These are phyloP conservation scores for Cyberlindnera euphorbiiphila DNA, from an alignment of 805 yeast species.

Conservation along the genomic window DNA sequence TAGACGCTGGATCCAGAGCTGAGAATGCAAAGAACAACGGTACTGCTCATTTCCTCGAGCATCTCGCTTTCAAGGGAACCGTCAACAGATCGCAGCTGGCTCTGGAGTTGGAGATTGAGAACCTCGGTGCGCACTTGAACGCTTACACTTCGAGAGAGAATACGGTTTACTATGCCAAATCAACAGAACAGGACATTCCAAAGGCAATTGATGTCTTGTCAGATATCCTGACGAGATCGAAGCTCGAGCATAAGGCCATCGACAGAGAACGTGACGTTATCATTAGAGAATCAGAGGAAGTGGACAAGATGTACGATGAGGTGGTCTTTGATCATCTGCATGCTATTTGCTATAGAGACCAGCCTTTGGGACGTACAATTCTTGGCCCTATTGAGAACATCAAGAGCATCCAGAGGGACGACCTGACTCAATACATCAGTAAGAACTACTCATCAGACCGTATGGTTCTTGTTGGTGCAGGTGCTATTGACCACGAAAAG, in stretches of 20 bases:
- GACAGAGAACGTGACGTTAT: conserved; percentile 97
- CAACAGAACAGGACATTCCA: conserved; percentile 76
- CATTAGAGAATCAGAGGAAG: conserved; percentile 94
- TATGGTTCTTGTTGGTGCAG: conserved; percentile 97
- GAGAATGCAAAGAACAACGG: conserved; percentile 84
- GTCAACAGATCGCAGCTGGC: conserved; percentile 70
- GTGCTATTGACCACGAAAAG: conserved; percentile 85
- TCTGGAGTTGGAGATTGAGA: conserved; percentile 90
- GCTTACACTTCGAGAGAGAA: conserved; percentile 99
- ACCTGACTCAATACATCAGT: conserved; percentile 73
- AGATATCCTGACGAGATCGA: conserved; percentile 85
- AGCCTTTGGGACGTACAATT: conserved; percentile 94
- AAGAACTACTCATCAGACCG: conserved; percentile 93
- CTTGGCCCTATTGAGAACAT: conserved; percentile 92
- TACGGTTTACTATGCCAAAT: conserved; percentile 93
- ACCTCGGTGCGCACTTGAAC: conserved; percentile 93
- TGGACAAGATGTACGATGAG: conserved; percentile 97
- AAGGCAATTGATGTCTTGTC: conserved; percentile 82
- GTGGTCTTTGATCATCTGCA: conserved; percentile 96
- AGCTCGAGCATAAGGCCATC: conserved; percentile 75
- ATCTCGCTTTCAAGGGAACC: conserved; percentile 95
- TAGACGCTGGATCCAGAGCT: conserved; percentile 97
- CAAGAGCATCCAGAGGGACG: conserved; percentile 69
- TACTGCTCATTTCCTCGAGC: conserved; percentile 96
- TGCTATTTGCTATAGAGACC: conserved; percentile 84